Evolutionary conservation across 2,329 filamentous ascomycete genomes (phyloP), one percentile per base, ranked within the genome.

Genomic region (Akanthomyces uredinophilus): DNA sequence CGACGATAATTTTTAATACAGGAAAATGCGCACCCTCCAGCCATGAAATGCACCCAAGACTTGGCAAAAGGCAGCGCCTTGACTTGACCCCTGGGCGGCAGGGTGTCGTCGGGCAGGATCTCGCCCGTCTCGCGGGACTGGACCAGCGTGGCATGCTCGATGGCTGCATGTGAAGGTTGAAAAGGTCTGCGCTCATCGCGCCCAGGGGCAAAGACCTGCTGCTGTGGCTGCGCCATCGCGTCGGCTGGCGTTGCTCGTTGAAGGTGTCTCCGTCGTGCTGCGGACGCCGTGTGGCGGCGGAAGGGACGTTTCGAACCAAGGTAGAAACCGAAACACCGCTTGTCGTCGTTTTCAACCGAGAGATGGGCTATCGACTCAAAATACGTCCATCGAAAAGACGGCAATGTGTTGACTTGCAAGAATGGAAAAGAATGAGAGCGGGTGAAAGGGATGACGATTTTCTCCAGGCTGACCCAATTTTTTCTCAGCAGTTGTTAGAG

Each of bases 1-100:
- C 52, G 55, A 41, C 56, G 41, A 47, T 44, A 41, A 11, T 35
- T 8, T 5, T 35, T 8, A 11, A 8, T 11, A 8, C 2, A 24
- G 24, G 60, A 27, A 35, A 64, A 6, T n/a, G 79, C 84, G 70
- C 83, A 96, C 92, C 87, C 93, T 82, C 93, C 93, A 60, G 93
- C 93, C 63, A 96, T 84, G 70, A 97, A 88, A 79, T 96, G 92
- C 65, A 92, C 90, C 90, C 92, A 96, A 74, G 92, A 92, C 75
- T 92, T 93, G 20, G 87, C 81, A 69, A 84, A 83, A 2, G 83
- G 82, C 43, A 79, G 74, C 18, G 73, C 71, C 65, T 79, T 77
- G 60, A 72, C 67, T 60, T 73, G 68, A 35, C 72, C 65, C 57
- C 68, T 64, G 20, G 72, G 70, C 61, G 70, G 37, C 41, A 54